These are phyloP conservation scores for Adansonia digitata DNA, from an alignment of 345 rosid species.

Conservation along the genomic window DNA sequence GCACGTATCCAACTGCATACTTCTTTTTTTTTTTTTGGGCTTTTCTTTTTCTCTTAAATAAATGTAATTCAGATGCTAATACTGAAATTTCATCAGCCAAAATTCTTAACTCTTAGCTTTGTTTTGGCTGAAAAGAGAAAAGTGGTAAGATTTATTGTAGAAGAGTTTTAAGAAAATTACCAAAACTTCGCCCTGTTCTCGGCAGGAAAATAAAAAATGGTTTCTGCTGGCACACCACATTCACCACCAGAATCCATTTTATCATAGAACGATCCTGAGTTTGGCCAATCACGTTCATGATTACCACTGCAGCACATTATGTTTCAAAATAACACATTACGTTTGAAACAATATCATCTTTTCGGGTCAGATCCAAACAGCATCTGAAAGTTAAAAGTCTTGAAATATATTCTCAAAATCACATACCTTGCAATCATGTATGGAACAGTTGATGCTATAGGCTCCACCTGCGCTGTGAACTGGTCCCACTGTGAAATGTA, in stretches of 20 bases:
- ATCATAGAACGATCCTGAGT: constrained; percentile 57
- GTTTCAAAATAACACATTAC: background rate
- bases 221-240: constrained; percentile 54
- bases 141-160: background rate
- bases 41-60: background rate
- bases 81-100: background rate
- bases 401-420: background rate
- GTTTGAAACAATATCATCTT: background rate
- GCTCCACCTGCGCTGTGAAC: constrained; percentile 78
- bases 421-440: constrained; percentile 69
- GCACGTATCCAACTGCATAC: background rate
- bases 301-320: constrained; percentile 54
- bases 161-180: constrained; percentile 25
- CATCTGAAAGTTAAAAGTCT: background rate
- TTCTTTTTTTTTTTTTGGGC: background rate
- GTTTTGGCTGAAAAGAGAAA: background rate
- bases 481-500: constrained; percentile 87
- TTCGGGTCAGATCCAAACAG: background rate
- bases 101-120: background rate
- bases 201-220: constrained; percentile 47
- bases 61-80: background rate
- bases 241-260: constrained; percentile 49
- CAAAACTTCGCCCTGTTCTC: constrained; percentile 65
- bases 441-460: constrained; percentile 57
- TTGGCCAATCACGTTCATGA: constrained; percentile 81